Evolutionary conservation across 2,329 filamentous ascomycete genomes (phyloP).

Genomic region (Aspergillus fructus): DNA sequence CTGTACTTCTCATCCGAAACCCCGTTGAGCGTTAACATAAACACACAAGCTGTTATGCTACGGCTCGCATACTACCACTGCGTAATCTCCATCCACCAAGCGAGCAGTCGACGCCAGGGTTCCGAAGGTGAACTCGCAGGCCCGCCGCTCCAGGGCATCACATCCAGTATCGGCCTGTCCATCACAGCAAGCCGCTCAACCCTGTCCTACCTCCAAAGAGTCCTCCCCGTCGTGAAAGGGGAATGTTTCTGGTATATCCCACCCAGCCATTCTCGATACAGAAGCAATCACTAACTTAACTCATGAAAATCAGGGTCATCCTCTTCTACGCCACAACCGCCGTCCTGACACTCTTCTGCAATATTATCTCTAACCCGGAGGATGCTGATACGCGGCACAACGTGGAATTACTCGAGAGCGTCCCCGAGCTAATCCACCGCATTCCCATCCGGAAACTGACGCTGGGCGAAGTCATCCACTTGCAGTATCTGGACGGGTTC

Average conservation of each 20-base stretch:
- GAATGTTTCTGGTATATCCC: not conserved
- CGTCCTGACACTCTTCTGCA: conserved; percentile 51
- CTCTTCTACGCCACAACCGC: conserved; percentile 54
- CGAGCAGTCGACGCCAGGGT: conserved; percentile 45
- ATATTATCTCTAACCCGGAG: conserved; percentile 45
- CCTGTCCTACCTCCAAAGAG: not conserved
- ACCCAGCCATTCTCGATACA: too few relatives aligned
- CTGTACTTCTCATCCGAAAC: conserved; percentile 35
- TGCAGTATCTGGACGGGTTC: conserved; percentile 6
- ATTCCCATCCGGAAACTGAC: conserved; percentile 12
- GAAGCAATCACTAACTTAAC: too few relatives aligned
- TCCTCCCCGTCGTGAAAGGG: not conserved
- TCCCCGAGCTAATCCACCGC: not conserved
- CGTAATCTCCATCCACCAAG: conserved; percentile 51
- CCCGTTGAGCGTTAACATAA: conserved; percentile 20
- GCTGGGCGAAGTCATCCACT: conserved; percentile 9
- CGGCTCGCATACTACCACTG: conserved; percentile 54
- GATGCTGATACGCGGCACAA: conserved; percentile 26
- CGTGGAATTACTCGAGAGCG: not conserved
- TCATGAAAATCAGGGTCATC: conserved; percentile 40
- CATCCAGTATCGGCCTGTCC: not conserved
- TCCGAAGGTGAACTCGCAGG: conserved; percentile 14
- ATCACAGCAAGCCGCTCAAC: not conserved
- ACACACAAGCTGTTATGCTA: conserved; percentile 45
- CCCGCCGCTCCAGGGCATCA: not conserved